Evolutionary conservation across 2,329 filamentous ascomycete genomes (phyloP).

Genomic region (Rhynchosporium agropyri): DNA sequence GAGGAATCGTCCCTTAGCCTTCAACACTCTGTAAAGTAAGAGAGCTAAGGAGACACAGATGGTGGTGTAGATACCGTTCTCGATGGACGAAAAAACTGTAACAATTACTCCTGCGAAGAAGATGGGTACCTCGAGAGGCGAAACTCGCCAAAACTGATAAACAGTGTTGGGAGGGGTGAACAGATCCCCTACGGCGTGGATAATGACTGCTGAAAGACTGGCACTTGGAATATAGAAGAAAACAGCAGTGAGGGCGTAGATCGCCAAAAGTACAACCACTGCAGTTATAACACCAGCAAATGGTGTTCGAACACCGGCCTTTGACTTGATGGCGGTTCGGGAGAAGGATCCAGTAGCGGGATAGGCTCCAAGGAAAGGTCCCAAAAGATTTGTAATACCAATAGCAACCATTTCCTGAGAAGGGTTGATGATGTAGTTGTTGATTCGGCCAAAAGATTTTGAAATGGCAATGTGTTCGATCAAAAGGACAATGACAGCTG

Average conservation of each 20-base stretch:
- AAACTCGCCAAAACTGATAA: slow-evolving; percentile 94
- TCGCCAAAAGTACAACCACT: slow-evolving; percentile 80
- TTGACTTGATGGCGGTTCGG: slow-evolving; percentile 94
- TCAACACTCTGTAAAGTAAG: slow-evolving; percentile 80
- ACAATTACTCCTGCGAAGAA: slow-evolving; percentile 93
- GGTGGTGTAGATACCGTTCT: slow-evolving; percentile 89
- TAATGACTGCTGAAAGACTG: slow-evolving; percentile 83
- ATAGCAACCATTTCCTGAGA: slow-evolving; percentile 97
- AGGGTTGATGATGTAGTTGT: slow-evolving; percentile 94
- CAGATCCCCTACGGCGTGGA: slow-evolving; percentile 91
- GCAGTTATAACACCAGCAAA: slow-evolving; percentile 89
- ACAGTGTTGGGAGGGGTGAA: slow-evolving; percentile 89
- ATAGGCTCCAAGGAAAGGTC: slow-evolving; percentile 89
- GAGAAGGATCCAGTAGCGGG: slow-evolving; percentile 95
- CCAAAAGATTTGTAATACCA: slow-evolving; percentile 85
- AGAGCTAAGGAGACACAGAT: slow-evolving; percentile 76
- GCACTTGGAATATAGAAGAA: slow-evolving; percentile 94
- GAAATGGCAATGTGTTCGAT: slow-evolving; percentile 98
- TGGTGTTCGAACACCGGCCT: slow-evolving; percentile 90
- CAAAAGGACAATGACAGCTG: slow-evolving; percentile 87
- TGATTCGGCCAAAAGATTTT: slow-evolving; percentile 93
- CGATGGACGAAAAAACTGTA: slow-evolving; percentile 84
- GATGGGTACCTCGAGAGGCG: slow-evolving; percentile 85
- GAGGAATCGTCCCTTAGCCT: slow-evolving; percentile 81
- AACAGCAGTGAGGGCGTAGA: slow-evolving; percentile 83